phyloP scores from a whole-genome alignment of 257 asterid species.

The Mitragyna speciosa region DNA sequence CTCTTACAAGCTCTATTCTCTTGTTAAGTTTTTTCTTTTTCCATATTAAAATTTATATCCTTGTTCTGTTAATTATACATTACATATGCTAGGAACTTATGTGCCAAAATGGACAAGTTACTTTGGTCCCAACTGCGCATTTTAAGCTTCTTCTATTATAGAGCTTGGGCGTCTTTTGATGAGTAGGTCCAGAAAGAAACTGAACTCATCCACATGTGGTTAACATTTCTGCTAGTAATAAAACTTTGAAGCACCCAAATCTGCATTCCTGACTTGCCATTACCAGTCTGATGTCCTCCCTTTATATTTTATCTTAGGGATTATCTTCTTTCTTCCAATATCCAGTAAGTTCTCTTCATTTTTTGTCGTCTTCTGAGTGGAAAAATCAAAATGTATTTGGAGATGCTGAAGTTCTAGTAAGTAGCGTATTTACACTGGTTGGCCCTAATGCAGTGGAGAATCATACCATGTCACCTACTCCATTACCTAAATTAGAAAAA shows the following conservation, averaged over 20 bases:
- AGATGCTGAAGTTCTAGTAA: neutral
- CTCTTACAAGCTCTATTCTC: constrained; percentile 10
- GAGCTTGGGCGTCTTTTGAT: too few species aligned
- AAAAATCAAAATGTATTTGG: neutral
- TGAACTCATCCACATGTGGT: too few species aligned
- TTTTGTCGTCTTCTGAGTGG: neutral
- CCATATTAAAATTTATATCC: neutral
- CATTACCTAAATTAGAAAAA: neutral
- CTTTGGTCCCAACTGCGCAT: neutral
- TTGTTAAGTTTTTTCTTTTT: neutral
- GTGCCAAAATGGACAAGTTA: neutral
- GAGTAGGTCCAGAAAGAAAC: too few species aligned
- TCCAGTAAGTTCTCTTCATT: neutral
- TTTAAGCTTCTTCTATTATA: too few species aligned
- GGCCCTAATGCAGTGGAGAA: neutral
- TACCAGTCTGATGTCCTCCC: too few species aligned
- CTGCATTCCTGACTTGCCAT: too few species aligned
- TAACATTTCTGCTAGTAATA: too few species aligned
- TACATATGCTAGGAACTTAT: neutral
- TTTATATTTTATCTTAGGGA: too few species aligned
- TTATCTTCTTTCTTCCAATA: too few species aligned
- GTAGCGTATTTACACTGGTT: neutral
- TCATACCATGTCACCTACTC: neutral
- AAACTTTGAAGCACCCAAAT: too few species aligned
- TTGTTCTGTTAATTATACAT: neutral